Evolutionary conservation across 2,329 filamentous ascomycete genomes (phyloP).

Genomic region (Paraphaeosphaeria minitans): DNA sequence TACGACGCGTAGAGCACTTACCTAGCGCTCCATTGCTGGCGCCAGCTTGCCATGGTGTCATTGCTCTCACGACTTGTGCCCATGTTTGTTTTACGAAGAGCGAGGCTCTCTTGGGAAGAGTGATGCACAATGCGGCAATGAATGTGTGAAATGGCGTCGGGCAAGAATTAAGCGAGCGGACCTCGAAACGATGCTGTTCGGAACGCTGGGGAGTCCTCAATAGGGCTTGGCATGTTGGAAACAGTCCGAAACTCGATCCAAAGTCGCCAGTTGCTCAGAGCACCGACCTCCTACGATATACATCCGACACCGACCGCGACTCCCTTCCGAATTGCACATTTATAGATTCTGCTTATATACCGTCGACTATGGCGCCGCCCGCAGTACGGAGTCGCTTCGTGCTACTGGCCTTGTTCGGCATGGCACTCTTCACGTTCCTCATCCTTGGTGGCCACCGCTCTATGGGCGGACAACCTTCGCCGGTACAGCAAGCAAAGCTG

Average conservation of each 20-base stretch:
- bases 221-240: slow-evolving; percentile 8
- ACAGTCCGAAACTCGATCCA: slow-evolving; percentile 2
- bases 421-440: slow-evolving; percentile 62
- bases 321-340: not conserved
- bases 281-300: slow-evolving; percentile 3
- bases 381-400: slow-evolving; percentile 45
- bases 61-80: not conserved
- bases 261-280: slow-evolving; percentile 10
- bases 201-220: not conserved
- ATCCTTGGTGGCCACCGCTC: slow-evolving; percentile 64
- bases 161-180: slow-evolving; percentile 8
- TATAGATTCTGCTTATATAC: not conserved
- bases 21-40: slow-evolving; percentile 5
- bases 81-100: not conserved
- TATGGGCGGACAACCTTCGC: slow-evolving; percentile 35
- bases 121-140: not conserved
- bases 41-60: not conserved
- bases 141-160: not conserved
- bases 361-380: slow-evolving; percentile 33
- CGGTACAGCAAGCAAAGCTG: slow-evolving; percentile 23
- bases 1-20: not conserved
- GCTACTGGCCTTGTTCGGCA: slow-evolving; percentile 57
- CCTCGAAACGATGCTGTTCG: not conserved
- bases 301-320: not conserved
- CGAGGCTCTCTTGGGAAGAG: not conserved